Evolutionary conservation across 768 basidiomycete genomes (phyloP).

Genomic region (Trametes cingulata): DNA sequence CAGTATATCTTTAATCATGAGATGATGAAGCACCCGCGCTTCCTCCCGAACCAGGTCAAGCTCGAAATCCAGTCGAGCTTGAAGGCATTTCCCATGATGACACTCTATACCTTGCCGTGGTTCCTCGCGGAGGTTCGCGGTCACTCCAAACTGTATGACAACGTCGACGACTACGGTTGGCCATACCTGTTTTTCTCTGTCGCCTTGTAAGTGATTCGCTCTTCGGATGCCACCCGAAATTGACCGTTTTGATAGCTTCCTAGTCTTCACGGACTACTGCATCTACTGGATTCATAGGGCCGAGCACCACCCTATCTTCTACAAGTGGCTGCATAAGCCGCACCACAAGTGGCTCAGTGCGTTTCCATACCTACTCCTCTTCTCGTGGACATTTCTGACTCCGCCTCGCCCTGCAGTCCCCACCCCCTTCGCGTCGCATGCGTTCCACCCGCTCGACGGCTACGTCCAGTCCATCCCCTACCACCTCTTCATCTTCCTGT

Average conservation of each 20-base stretch:
- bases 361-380: constrained; percentile 35
- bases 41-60: constrained; percentile 83
- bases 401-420: constrained; percentile 59
- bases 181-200: constrained; percentile 67
- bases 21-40: constrained; percentile 94
- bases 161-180: constrained; percentile 79
- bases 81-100: constrained; percentile 81
- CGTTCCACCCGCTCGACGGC: constrained; percentile 96
- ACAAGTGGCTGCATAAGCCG: constrained; percentile 93
- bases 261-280: constrained; percentile 86
- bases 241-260: constrained; percentile 48
- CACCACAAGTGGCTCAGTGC: constrained; percentile 98
- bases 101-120: constrained; percentile 85
- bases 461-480: constrained; percentile 94
- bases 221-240: background rate
- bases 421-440: constrained; percentile 95
- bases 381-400: background rate
- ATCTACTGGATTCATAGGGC: constrained; percentile 98
- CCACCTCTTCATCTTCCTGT: constrained; percentile 86
- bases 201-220: constrained; percentile 53
- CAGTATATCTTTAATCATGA: constrained; percentile 88
- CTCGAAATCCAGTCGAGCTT: constrained; percentile 77
- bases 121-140: constrained; percentile 93
- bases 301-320: constrained; percentile 82
- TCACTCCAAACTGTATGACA: constrained; percentile 75